Evolutionary conservation across 345 rosid genomes (phyloP).

Genomic region (Eucalyptus viminalis): DNA sequence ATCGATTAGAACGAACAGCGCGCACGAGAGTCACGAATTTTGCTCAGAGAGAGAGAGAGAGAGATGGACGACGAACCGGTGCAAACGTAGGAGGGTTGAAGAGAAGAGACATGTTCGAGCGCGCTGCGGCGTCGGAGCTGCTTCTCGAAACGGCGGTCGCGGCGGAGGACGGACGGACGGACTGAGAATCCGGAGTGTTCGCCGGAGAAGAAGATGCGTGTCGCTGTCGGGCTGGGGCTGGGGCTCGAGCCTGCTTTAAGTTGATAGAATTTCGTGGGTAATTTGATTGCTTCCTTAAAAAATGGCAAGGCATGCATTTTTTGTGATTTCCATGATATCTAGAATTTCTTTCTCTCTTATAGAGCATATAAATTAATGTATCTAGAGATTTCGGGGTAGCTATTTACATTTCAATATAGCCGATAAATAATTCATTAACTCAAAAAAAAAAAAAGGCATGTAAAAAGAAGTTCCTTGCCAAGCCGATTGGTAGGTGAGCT

Average conservation of each 20-base stretch:
- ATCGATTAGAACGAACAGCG: neutral
- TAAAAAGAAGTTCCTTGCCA: neutral
- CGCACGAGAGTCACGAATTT: neutral
- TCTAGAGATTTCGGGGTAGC: too few relatives aligned
- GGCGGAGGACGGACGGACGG: neutral
- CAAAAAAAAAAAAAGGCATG: too few relatives aligned
- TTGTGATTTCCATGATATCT: neutral
- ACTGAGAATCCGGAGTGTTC: neutral
- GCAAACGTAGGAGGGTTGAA: neutral
- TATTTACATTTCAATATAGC: neutral
- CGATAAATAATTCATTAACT: too few relatives aligned
- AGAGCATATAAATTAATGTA: neutral
- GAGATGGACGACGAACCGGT: neutral
- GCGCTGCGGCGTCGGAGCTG: neutral
- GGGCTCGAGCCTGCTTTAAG: neutral
- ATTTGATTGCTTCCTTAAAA: neutral
- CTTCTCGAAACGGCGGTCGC: neutral
- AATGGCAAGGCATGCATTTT: neutral
- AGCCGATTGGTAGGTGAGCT: neutral
- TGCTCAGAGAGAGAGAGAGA: neutral
- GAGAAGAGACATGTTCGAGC: neutral
- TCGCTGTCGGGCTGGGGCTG: neutral
- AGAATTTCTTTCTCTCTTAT: neutral
- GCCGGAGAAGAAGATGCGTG: neutral
- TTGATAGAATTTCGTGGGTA: neutral